Conservation (phyloP, 192 early-diverging fungal species). For the Lobosporangium transversale region DNA sequence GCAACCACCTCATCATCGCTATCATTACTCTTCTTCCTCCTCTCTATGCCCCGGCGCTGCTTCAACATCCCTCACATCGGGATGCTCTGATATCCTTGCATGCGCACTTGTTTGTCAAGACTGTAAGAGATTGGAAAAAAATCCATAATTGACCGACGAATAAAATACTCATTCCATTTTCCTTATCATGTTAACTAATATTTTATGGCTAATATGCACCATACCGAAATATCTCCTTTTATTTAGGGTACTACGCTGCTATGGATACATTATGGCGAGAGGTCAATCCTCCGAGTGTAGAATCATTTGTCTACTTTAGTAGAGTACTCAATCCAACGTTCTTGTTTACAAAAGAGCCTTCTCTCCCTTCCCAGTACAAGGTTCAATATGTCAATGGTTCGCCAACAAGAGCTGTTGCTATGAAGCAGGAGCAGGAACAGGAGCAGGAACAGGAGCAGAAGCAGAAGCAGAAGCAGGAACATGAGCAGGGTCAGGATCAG, state of each 20-base stretch:
- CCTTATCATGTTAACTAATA: too few species aligned
- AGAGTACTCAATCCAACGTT: conserved; percentile 12
- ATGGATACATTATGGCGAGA: conserved; percentile 47
- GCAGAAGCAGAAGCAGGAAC: too few species aligned
- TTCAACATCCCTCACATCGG: conserved; percentile 22
- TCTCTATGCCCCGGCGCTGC: too few species aligned
- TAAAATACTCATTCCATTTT: too few species aligned
- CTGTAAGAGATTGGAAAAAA: conserved; percentile 24
- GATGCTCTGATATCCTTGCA: conserved; percentile 21
- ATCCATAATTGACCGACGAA: neutral
- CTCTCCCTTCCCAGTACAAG: too few species aligned
- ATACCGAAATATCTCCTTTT: neutral
- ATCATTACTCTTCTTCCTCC: conserved; percentile 28
- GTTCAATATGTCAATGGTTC: too few species aligned
- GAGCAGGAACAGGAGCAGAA: too few species aligned
- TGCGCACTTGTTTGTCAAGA: conserved; percentile 45
- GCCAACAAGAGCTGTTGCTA: too few species aligned
- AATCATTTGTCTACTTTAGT: conserved; percentile 43
- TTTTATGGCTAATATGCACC: too few species aligned
- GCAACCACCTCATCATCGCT: conserved; percentile 36
- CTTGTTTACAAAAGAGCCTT: conserved; percentile 19
- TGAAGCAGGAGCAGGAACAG: too few species aligned
- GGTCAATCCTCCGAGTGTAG: conserved; percentile 29
- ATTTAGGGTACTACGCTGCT: conserved; percentile 43
- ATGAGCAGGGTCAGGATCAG: too few species aligned